phyloP scores from a whole-genome alignment of 306 rosid species.

The Benincasa hispida region DNA sequence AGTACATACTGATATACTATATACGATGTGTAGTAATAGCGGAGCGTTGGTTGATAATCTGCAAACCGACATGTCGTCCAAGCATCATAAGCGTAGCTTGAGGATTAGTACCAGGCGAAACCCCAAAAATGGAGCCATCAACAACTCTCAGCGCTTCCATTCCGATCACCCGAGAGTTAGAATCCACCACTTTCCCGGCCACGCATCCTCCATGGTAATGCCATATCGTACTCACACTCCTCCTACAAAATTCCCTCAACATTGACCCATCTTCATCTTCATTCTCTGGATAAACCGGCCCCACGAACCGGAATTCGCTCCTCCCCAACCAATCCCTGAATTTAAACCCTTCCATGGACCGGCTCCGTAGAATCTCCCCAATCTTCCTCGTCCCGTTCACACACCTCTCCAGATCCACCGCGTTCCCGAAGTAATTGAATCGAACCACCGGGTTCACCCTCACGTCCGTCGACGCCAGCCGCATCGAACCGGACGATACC shows the following conservation, averaged over 20 bases:
- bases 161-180: slow-evolving; percentile 36
- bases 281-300: slow-evolving; percentile 59
- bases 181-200: slow-evolving; percentile 72
- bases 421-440: slow-evolving; percentile 65
- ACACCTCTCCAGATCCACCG: slow-evolving; percentile 49
- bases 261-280: slow-evolving; percentile 4
- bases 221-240: slow-evolving; percentile 83
- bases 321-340: slow-evolving; percentile 46
- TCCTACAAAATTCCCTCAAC: slow-evolving; percentile 67
- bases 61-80: slow-evolving; percentile 33
- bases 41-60: slow-evolving; percentile 1
- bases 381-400: slow-evolving; percentile 62
- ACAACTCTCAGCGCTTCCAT: slow-evolving; percentile 49
- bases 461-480: slow-evolving; percentile 54
- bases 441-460: slow-evolving; percentile 48
- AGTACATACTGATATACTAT: not conserved
- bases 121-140: slow-evolving; percentile 67
- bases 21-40: not conserved
- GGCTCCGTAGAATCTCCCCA: slow-evolving; percentile 42
- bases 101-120: slow-evolving; percentile 88
- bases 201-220: slow-evolving; percentile 92
- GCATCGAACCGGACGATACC: slow-evolving; percentile 36
- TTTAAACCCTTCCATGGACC: slow-evolving; percentile 50
- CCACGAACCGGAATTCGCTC: slow-evolving; percentile 49
- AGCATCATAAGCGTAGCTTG: slow-evolving; percentile 91